Percentiles rank a stretch among this genome's conserved stretches.
phyloP scores from a whole-genome alignment of 1,284 basidiomycete species.

The Jaminaea rosea region DNA sequence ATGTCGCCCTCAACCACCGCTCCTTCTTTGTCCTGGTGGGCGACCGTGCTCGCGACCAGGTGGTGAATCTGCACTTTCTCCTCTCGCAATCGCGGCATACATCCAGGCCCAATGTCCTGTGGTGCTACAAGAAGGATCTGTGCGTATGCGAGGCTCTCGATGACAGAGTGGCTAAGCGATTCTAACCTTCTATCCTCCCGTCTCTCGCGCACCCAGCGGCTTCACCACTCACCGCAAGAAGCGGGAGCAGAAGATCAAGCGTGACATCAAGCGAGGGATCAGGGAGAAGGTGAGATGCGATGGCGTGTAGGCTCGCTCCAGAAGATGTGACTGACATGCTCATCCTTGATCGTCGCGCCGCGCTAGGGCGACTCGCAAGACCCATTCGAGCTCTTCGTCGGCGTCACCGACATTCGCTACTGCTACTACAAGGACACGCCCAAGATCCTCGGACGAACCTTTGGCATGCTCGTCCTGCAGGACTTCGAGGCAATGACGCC shows the following conservation, averaged over 20 bases:
- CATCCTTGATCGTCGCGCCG: no score
- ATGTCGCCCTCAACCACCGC: slow-evolving; percentile 71
- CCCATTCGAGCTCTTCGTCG: slow-evolving; percentile 96
- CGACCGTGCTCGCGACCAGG: slow-evolving; percentile 86
- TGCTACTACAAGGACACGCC: slow-evolving; percentile 47
- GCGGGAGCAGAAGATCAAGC: slow-evolving; percentile 47
- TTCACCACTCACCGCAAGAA: slow-evolving; percentile 81
- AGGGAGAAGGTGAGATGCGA: no score
- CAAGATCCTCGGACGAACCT: slow-evolving; percentile 75
- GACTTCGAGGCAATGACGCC: slow-evolving; percentile 99
- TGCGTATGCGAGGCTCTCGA: no score
- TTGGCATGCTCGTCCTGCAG: slow-evolving; percentile 93
- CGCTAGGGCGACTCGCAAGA: slow-evolving; percentile 81
- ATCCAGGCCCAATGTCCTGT: slow-evolving; percentile 35
- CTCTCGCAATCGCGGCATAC: slow-evolving; percentile 38
- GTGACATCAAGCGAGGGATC: slow-evolving; percentile 63
- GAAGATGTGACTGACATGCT: no score
- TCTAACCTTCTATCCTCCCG: no score
- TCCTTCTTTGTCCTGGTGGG: slow-evolving; percentile 96
- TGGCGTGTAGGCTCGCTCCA: no score
- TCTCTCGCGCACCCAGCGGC: no score
- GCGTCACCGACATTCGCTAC: slow-evolving; percentile 98
- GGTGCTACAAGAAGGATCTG: slow-evolving; percentile 46
- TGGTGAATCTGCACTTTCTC: slow-evolving; percentile 92
- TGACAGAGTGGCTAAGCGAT: no score